Base-by-base conservation (phyloP, 108 stramenopile genomes). In the Aurantiochytrium sp. region DNA sequence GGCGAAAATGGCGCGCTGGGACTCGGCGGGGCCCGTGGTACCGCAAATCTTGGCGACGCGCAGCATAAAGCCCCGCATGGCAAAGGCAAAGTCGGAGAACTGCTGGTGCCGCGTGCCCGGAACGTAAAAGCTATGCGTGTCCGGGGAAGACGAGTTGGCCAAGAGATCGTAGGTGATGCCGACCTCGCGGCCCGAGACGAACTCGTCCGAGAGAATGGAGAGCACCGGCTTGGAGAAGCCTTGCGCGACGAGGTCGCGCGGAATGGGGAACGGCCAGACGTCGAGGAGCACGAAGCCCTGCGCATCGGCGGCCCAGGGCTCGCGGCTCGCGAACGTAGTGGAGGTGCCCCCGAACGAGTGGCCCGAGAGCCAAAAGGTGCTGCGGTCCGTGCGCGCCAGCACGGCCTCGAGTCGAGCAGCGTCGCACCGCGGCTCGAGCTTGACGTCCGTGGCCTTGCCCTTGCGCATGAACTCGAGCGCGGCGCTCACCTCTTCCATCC, bases 61-160 rank as follows among this genome's bases (percentile, higher is more conserved):
- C 32, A 65, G 19, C 59, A 65, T 65, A 12, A 65, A 65, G 27
- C 59, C 59, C 8, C 59, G 59, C 59, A 65, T 65, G 59, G 59
- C 59, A 65, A 65, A 65, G 15, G 59, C 59, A 27, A 65, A 65
- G 39, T 81, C 73, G 42, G 42, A 48, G 24, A 48, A 81, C 45
- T 81, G 73, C 73, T 81, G 73, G 45, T 81, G 73, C 15, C 39
- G 21, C 27, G 73, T 81, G 73, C 73, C 73, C 6, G 73, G 73
- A 81, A 81, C 32, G 45, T 81, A 81, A 48, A 81, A 81, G 45
- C 19, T 48, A 17, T 81, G 27, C 42, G 15, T 81, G 39, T 81
- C 24, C 39, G 39, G 39, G 6, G 39, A 22, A 0, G 24, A 27
- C 12, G 39, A 48, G 39, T 81, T 41, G 0, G 39, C 39, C 12